These are phyloP conservation scores for Globisporangium cylindrosporum DNA, from an alignment of 352 stramenopile genomes.

Conservation along the genomic window DNA sequence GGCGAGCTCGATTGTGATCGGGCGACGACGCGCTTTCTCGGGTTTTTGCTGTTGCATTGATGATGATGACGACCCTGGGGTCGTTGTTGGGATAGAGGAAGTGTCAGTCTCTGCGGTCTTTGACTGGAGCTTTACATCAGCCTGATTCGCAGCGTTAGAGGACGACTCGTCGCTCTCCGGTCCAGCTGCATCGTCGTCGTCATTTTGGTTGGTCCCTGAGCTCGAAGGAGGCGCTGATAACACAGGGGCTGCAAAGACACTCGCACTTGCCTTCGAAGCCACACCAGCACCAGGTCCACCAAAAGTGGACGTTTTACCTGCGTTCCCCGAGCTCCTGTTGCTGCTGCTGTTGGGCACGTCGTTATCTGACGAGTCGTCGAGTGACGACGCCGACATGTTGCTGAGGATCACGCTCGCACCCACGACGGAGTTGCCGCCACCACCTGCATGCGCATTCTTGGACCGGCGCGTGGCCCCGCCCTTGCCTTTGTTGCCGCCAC, in stretches of 20 bases:
- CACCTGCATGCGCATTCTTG: conserved; percentile 23
- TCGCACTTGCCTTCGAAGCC: conserved; percentile 1
- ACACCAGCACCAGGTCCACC: neutral
- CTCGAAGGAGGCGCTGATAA: neutral
- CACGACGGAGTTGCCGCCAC: conserved; percentile 25
- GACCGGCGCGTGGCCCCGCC: conserved; percentile 24
- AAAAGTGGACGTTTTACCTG: neutral
- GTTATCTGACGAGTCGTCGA: conserved; percentile 50
- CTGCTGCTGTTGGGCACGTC: conserved; percentile 17
- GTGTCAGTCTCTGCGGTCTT: neutral
- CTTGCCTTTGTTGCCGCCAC: conserved; percentile 21
- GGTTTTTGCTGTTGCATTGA: neutral
- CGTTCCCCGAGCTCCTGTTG: neutral
- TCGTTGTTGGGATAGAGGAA: neutral
- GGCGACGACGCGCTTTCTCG: conserved; percentile 20
- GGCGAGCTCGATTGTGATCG: conserved; percentile 44
- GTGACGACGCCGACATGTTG: conserved; percentile 48
- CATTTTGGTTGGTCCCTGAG: conserved; percentile 8
- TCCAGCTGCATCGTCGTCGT: conserved; percentile 17
- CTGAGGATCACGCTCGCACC: conserved; percentile 55
- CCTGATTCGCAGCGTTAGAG: neutral
- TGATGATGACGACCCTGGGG: neutral
- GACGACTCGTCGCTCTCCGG: conserved; percentile 4
- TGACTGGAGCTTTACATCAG: neutral
- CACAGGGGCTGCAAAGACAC: neutral